Evolutionary conservation across 2,329 filamentous ascomycete genomes (phyloP).

Genomic region (Stachybotrys chartarum): DNA sequence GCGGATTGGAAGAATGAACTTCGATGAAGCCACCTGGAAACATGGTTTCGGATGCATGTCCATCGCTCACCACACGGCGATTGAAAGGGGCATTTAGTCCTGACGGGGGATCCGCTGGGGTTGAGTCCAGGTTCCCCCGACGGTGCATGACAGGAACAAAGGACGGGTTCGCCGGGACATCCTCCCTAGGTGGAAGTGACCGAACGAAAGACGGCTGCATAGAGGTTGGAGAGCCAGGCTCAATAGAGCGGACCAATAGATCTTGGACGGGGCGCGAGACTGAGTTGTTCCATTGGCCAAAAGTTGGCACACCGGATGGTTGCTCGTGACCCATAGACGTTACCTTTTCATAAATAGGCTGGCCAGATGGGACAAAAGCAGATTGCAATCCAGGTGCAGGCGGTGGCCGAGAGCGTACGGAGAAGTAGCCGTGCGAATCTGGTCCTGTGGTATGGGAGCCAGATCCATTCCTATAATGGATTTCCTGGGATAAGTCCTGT

Average conservation of each 20-base stretch:
- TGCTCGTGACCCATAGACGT: slow-evolving; percentile 12
- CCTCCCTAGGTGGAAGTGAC: slow-evolving; percentile 17
- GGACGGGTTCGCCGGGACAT: neutral
- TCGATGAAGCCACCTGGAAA: slow-evolving; percentile 5
- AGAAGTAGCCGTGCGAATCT: slow-evolving; percentile 2
- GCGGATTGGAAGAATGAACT: neutral
- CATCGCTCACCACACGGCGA: slow-evolving; percentile 10
- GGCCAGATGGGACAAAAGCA: slow-evolving; percentile 11
- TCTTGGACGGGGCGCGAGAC: slow-evolving; percentile 24
- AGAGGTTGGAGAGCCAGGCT: slow-evolving; percentile 30
- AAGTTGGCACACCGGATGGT: slow-evolving; percentile 9
- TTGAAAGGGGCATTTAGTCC: slow-evolving; percentile 10
- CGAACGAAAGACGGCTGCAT: slow-evolving; percentile 28
- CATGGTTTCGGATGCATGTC: slow-evolving; percentile 4
- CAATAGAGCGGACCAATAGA: slow-evolving; percentile 38
- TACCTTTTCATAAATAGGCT: slow-evolving; percentile 16
- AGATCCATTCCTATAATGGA: neutral
- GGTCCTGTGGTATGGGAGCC: neutral
- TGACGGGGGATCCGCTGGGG: slow-evolving; percentile 8
- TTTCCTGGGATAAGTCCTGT: neutral
- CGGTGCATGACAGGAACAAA: slow-evolving; percentile 11
- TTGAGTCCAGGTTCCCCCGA: slow-evolving; percentile 11
- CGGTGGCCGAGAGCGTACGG: slow-evolving; percentile 9
- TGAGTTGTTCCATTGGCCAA: slow-evolving; percentile 10
- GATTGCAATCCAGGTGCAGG: slow-evolving; percentile 9